These are phyloP conservation scores for Penicillium sumatraense DNA, from an alignment of 2,329 filamentous ascomycete genomes.

Conservation along the genomic window DNA sequence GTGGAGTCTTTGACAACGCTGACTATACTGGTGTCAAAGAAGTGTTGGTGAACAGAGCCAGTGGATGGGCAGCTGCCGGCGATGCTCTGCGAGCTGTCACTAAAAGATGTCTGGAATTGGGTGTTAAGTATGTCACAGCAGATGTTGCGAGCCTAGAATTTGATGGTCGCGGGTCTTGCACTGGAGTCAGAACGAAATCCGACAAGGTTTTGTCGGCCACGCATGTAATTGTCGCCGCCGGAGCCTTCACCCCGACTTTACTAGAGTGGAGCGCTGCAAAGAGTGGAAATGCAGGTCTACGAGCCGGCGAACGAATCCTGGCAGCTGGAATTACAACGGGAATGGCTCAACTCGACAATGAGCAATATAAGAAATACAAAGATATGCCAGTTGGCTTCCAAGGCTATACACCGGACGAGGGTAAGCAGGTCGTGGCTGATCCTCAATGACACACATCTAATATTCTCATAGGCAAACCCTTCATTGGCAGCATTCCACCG, in stretches of 20 bases:
- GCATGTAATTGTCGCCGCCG: slow-evolving; percentile 34
- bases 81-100: slow-evolving; percentile 62
- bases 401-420: slow-evolving; percentile 46
- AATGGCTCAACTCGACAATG: slow-evolving; percentile 51
- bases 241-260: slow-evolving; percentile 40
- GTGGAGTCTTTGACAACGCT: slow-evolving; percentile 63
- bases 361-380: slow-evolving; percentile 42
- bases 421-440: slow-evolving; percentile 18
- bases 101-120: slow-evolving; percentile 55
- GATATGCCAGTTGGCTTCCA: slow-evolving; percentile 52
- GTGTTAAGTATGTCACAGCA: slow-evolving; percentile 63
- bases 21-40: slow-evolving; percentile 64
- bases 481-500: slow-evolving; percentile 63
- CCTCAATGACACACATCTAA: slow-evolving; percentile 15
- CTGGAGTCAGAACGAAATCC: slow-evolving; percentile 30
- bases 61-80: slow-evolving; percentile 68
- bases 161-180: slow-evolving; percentile 48
- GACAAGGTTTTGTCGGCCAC: slow-evolving; percentile 32
- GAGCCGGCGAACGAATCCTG: slow-evolving; percentile 55
- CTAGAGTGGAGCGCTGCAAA: slow-evolving; percentile 52
- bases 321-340: slow-evolving; percentile 53
- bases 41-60: slow-evolving; percentile 62
- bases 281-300: slow-evolving; percentile 45
- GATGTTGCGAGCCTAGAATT: slow-evolving; percentile 48
- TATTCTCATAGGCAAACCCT: slow-evolving; percentile 50